Conservation (phyloP, 2,329 filamentous ascomycete species). For the Fusarium sp. region DNA sequence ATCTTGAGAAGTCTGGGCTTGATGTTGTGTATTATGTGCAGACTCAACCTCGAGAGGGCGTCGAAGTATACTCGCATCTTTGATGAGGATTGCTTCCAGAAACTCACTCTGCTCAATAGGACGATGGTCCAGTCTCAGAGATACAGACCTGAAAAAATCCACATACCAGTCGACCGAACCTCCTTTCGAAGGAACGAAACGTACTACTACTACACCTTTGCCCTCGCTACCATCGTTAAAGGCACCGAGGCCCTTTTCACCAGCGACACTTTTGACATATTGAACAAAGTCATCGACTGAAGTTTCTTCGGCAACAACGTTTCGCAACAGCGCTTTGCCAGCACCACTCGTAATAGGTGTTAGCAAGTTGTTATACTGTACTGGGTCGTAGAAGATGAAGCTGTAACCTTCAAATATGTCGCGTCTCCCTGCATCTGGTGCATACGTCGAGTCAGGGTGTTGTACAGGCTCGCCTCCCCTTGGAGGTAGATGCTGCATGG, state of each 20-base stretch:
- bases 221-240: slow-evolving; percentile 70
- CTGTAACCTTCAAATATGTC: slow-evolving; percentile 86
- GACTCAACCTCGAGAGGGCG: slow-evolving; percentile 67
- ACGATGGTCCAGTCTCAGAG: slow-evolving; percentile 77
- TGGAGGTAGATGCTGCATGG: slow-evolving; percentile 75
- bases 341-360: slow-evolving; percentile 79
- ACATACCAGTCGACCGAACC: slow-evolving; percentile 70
- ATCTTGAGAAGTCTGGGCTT: slow-evolving; percentile 3
- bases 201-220: slow-evolving; percentile 80
- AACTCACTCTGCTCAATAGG: slow-evolving; percentile 92
- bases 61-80: slow-evolving; percentile 76
- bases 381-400: slow-evolving; percentile 83
- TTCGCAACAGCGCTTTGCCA: slow-evolving; percentile 79
- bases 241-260: slow-evolving; percentile 73
- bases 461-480: slow-evolving; percentile 78
- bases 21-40: slow-evolving; percentile 32
- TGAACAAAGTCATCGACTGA: slow-evolving; percentile 77
- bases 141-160: slow-evolving; percentile 73
- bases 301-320: slow-evolving; percentile 69
- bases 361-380: slow-evolving; percentile 78
- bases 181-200: slow-evolving; percentile 68
- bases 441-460: slow-evolving; percentile 73
- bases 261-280: slow-evolving; percentile 77
- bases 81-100: slow-evolving; percentile 85
- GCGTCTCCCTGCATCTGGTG: slow-evolving; percentile 70